Base-by-base conservation (phyloP, 2,329 filamentous ascomycete species). In the Neonectria coccinea region DNA sequence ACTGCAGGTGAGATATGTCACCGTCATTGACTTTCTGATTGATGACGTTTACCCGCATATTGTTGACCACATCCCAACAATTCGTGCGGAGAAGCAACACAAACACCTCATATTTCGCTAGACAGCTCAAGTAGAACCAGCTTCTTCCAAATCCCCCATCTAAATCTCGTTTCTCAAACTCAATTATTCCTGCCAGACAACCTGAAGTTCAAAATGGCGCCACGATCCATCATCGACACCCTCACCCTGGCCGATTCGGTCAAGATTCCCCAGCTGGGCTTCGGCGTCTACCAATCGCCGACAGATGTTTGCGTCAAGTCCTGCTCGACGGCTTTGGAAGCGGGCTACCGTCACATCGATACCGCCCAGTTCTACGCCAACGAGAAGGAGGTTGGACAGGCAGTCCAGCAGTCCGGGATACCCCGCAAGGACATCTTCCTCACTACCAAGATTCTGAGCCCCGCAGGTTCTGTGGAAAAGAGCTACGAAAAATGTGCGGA, bases 261-360 rank as follows among this genome's bases (percentile, higher is more conserved):
- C 16, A 52, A 61, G 31, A 90, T 92, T 22, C 91, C 91, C 12
- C 84, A 83, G 52, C 83, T 93, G 5, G 91, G 90, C 3, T 92
- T 92, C 72, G 91, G 91, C 56, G 89, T 92, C 62, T 93, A 90
- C 78, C 82, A 83, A 59, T 89, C 88, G 2, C 82, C 82, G 1
- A 73, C 80, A 39, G 75, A 83, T 29, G 81, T 83, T 64, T 90
- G 88, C 75, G 80, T 84, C 8, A 77, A 83, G 29, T 89, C 90
- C 2, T 89, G 85, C 69, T 39, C 16, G 36, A 39, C 36, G 14
- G 36, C 36, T 39, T n/a, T 39, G 36, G 14, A 39, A 39, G 36
- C 14, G 2, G 36, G 36, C 14, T 39, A 39, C 36, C 36, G 36
- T 39, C 36, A 39, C 36, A 39, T 39, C 8, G 36, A 39, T 39